Evolutionary conservation across 768 basidiomycete genomes (phyloP), one percentile per base, ranked within the genome.

Genomic region (Termitomyces sp.): DNA sequence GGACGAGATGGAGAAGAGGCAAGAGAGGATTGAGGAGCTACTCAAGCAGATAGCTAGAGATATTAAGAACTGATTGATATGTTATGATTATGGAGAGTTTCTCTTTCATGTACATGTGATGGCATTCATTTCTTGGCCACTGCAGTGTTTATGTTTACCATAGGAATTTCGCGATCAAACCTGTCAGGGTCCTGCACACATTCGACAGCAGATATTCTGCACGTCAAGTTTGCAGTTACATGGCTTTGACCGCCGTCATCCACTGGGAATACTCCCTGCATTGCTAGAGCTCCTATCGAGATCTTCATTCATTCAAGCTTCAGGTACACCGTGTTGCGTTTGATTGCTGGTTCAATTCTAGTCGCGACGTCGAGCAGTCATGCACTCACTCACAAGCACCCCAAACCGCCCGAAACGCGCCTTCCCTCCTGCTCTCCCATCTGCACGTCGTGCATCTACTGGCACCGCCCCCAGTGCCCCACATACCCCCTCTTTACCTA

Each of bases 21-120:
- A 83, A 62, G 72, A 73, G 63, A 74, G 78, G 58, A 83, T 85
- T 37, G 82, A 84, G 60, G 62, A 66, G 32, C 63, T 85, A 43
- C 69, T 85, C 20, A 68, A 68, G 36, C 71, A 73, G 60, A 73
- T 84, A 57, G 75, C 71, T 9, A 62, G 70, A 38, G 71, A 65
- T 25, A 54, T 77, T 17, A 65, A 57, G 42, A 59, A 58, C 14
- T 55, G n/a, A 61, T 20, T 47, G 42, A 43, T 56, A 47, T 29
- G 8, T 46, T 14, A 46, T 56, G 12, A 43, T 29, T 14, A 43
- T 49, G 48, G 25, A 25, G 25, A 25, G 25, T 25, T 25, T 25
- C 25, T 25, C 25, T 25, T 25, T 25, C 25, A 25, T 25, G 1
- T 25, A 25, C 25, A 25, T 25, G 25, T 25, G 25, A 25, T 25